Base-by-base conservation (phyloP, 495 filamentous ascomycete genomes). In the Xeromyces bisporus region DNA sequence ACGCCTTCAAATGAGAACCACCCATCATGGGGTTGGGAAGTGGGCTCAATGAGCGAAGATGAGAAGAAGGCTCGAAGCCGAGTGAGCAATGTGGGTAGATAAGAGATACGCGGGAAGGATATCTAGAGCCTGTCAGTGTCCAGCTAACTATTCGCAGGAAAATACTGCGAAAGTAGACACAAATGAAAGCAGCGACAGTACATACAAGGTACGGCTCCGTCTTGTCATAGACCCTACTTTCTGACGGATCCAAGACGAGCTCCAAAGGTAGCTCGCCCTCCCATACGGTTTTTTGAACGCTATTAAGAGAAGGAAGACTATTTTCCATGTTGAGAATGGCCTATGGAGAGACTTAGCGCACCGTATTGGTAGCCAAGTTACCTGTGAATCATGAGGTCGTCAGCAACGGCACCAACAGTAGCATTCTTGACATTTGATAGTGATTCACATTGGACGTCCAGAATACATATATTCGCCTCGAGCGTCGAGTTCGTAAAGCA, bases 1-100 rank as follows among this genome's bases (percentile, higher is more conserved):
- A 97, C 73, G 18, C 63, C 63, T 40, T 82, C 73, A 43, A 76
- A 79, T 5, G 70, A 70, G 31, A 83, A 66, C 77, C 77, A 82
- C 15, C 72, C 76, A 23, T 73, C 66, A 23, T 71, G 60, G 14
- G 69, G 51, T n/a, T 56, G 42, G 18, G 62, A 59, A 14, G 59
- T 53, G 0, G 73, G 61, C 32, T 77, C 51, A 44, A 87, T 92
- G 13, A 91, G 67, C 36, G 64, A 79, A 1, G 71, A 55, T 0
- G 60, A 47, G 56, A 86, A 96, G 65, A 89, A 96, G 32, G 69
- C 59, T 31, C 73, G 67, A 26, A 96, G 63, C 28, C 69, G 73
- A n/a, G 77, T 77, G 10, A 93, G 67, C 25, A 94, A 67, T 26
- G 91, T 69, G 20, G 67, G 66, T 6, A 77, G 66, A 62, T 79